Percentiles rank a stretch among this genome's conserved stretches.
phyloP scores from a whole-genome alignment of 768 basidiomycete genomes.

The Trametes cinnabarina region DNA sequence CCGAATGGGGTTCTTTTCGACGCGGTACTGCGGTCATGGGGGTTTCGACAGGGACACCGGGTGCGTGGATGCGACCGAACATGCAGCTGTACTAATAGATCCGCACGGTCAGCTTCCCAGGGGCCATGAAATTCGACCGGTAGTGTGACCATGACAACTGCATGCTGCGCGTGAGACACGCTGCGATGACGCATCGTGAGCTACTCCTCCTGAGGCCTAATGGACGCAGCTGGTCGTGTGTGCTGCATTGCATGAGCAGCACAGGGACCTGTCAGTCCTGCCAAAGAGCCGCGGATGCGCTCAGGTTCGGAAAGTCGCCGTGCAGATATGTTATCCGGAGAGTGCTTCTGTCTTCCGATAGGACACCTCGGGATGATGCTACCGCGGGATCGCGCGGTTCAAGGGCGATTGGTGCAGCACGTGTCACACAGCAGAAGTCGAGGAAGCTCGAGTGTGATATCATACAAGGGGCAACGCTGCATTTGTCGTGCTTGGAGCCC shows the following conservation, averaged over 20 bases:
- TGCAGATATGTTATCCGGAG: neutral
- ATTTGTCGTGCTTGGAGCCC: neutral
- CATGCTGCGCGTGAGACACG: conserved; percentile 1
- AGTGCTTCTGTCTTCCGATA: neutral
- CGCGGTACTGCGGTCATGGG: conserved; percentile 7
- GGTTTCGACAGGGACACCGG: neutral
- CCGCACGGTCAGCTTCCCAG: neutral
- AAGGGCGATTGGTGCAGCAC: neutral
- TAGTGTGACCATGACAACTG: conserved; percentile 12
- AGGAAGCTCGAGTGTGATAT: conserved; percentile 1
- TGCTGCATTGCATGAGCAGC: neutral
- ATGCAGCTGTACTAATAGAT: neutral
- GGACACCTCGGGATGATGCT: neutral
- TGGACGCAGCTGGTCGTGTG: neutral
- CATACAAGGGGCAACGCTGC: neutral
- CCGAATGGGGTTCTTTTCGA: neutral
- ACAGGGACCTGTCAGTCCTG: neutral
- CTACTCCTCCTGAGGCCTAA: neutral
- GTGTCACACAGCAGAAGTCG: conserved; percentile 3
- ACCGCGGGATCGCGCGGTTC: neutral
- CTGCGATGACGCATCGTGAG: neutral
- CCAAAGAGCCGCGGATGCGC: neutral
- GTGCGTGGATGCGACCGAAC: neutral
- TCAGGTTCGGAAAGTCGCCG: neutral
- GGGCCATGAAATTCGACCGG: neutral